A percentile compares a stretch with the other conserved stretches of the same genome.
Evolutionary conservation across 306 rosid species (phyloP).

Genomic region (Prinsepia uniflora): DNA sequence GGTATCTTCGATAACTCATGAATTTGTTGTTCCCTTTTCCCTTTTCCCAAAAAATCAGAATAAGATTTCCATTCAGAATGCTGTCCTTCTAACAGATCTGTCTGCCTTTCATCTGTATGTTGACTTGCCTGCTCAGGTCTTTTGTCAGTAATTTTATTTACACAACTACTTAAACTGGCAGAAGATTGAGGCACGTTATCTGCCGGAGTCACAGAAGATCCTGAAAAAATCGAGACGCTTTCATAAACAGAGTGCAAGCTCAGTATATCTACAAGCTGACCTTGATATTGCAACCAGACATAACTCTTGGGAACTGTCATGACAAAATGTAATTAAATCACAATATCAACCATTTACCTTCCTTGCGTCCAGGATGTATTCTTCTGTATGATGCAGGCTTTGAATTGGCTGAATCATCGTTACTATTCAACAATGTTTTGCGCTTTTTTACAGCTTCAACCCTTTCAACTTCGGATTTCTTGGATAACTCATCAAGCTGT

Average conservation of each 20-base stretch:
- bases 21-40: constrained; percentile 50
- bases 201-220: constrained; percentile 25
- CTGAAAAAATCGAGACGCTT: constrained; percentile 39
- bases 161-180: constrained; percentile 29
- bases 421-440: constrained; percentile 40
- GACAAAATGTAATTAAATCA: constrained; percentile 5
- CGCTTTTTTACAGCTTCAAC: constrained; percentile 54
- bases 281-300: constrained; percentile 22
- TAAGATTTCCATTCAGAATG: constrained; percentile 62
- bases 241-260: constrained; percentile 22
- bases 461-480: constrained; percentile 31
- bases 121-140: background rate
- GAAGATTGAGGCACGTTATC: constrained; percentile 31
- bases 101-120: too few species aligned
- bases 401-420: constrained; percentile 29
- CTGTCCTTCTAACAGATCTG: constrained; percentile 54
- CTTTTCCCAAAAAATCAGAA: constrained; percentile 48
- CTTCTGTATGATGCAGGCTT: constrained; percentile 41
- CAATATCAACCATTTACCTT: constrained; percentile 44
- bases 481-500: constrained; percentile 30
- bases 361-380: constrained; percentile 27
- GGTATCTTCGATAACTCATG: constrained; percentile 33
- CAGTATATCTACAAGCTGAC: constrained; percentile 11
- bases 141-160: constrained; percentile 14
- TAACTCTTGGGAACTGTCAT: background rate